These are phyloP conservation scores for Pichia nanzhaoensis DNA, from an alignment of 805 yeast species.

Conservation along the genomic window DNA sequence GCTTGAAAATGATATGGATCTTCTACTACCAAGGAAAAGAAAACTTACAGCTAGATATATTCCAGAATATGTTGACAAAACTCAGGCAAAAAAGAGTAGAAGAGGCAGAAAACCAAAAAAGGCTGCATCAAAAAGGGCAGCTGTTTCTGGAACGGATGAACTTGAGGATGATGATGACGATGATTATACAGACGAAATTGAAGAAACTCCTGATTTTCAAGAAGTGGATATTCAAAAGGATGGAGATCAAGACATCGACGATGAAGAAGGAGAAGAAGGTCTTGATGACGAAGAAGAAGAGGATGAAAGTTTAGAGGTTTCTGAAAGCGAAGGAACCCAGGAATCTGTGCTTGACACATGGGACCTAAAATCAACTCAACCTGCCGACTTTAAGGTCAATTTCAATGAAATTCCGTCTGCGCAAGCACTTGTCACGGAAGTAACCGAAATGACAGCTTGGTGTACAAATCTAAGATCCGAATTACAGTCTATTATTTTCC, in stretches of 20 bases:
- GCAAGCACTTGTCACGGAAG: slow-evolving; percentile 19
- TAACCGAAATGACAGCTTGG: slow-evolving; percentile 16
- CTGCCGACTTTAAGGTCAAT: slow-evolving; percentile 19
- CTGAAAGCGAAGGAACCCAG: slow-evolving; percentile 5
- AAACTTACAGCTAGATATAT: slow-evolving; percentile 7
- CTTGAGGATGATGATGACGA: slow-evolving; percentile 8
- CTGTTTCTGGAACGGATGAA: neutral
- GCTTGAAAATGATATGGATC: slow-evolving; percentile 1
- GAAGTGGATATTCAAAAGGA: neutral
- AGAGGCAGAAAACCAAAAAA: slow-evolving; percentile 4
- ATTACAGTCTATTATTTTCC: slow-evolving; percentile 22
- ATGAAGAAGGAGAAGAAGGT: slow-evolving; percentile 11
- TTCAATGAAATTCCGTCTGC: slow-evolving; percentile 18
- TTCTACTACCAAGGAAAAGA: slow-evolving; percentile 18
- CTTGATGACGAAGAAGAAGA: slow-evolving; percentile 9
- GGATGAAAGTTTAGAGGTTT: slow-evolving; percentile 5
- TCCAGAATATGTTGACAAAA: neutral
- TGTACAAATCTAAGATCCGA: slow-evolving; percentile 21
- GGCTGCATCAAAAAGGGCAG: neutral
- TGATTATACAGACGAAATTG: slow-evolving; percentile 3
- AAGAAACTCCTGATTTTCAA: neutral
- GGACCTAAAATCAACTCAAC: slow-evolving; percentile 18
- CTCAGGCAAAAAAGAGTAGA: slow-evolving; percentile 5
- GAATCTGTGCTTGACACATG: slow-evolving; percentile 19
- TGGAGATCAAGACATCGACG: slow-evolving; percentile 10